phyloP scores from a whole-genome alignment of 2,329 filamentous ascomycete genomes.

The Epichloe festucae region DNA sequence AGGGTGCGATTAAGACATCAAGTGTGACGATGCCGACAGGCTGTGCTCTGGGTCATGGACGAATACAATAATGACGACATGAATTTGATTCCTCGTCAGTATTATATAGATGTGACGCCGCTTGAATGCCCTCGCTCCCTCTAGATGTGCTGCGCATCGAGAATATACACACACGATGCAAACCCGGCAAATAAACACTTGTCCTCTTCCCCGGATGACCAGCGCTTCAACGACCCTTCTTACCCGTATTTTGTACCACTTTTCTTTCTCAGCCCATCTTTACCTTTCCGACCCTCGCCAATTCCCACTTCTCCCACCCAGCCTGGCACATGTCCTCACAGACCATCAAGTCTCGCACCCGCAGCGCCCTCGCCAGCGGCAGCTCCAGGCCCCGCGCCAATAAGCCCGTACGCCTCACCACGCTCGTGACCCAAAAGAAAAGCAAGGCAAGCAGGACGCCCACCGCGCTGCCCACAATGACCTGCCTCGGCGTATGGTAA shows the following conservation, averaged over 20 bases:
- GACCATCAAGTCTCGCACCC: conserved; percentile 72
- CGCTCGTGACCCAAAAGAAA: conserved; percentile 68
- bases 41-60: too few relatives aligned
- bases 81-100: neutral
- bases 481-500: conserved; percentile 84
- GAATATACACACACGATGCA: too few relatives aligned
- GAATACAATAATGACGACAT: neutral
- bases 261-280: conserved; percentile 9
- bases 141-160: too few relatives aligned
- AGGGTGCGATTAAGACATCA: too few relatives aligned
- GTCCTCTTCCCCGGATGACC: too few relatives aligned
- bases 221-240: too few relatives aligned
- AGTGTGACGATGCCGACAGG: too few relatives aligned
- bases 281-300: conserved; percentile 22
- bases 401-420: conserved; percentile 53
- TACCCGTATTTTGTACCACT: neutral
- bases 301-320: conserved; percentile 88
- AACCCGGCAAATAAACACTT: too few relatives aligned
- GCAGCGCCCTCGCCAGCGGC: conserved; percentile 48
- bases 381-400: conserved; percentile 60
- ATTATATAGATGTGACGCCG: too few relatives aligned
- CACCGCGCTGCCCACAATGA: conserved; percentile 62
- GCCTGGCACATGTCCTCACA: conserved; percentile 82
- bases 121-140: too few relatives aligned
- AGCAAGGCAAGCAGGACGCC: conserved; percentile 57